These are phyloP conservation scores for Ustilago curta DNA, from an alignment of 1,284 basidiomycete genomes.

Conservation along the genomic window DNA sequence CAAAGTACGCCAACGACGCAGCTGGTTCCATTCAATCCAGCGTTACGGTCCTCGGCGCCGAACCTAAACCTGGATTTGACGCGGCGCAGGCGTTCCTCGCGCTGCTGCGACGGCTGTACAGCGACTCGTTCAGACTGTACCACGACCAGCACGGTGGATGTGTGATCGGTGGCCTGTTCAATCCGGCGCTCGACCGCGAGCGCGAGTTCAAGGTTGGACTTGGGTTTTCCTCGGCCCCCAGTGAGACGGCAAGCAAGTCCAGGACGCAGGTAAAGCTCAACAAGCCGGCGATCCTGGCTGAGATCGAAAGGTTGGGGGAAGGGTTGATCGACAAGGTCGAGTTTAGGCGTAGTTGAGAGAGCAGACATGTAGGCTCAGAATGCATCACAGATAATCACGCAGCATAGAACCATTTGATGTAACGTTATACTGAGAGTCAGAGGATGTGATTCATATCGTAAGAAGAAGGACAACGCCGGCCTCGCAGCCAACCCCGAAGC, in stretches of 20 bases:
- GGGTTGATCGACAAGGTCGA: conserved; percentile 74
- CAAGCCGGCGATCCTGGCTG: conserved; percentile 77
- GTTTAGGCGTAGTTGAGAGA: conserved; percentile 13
- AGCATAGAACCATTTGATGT: not conserved
- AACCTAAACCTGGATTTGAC: conserved; percentile 75
- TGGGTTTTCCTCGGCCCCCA: conserved; percentile 75
- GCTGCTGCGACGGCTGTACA: conserved; percentile 77
- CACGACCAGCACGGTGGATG: conserved; percentile 83
- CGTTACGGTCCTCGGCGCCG: conserved; percentile 59
- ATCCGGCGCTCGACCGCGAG: conserved; percentile 74
- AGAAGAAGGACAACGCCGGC: no score
- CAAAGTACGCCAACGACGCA: conserved; percentile 73
- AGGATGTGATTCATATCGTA: no score
- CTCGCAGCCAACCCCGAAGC: no score
- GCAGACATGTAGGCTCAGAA: not conserved
- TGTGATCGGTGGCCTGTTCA: conserved; percentile 86
- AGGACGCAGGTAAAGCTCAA: conserved; percentile 75
- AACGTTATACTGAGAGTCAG: no score
- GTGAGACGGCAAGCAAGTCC: conserved; percentile 38
- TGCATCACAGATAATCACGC: not conserved
- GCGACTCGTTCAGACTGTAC: conserved; percentile 85
- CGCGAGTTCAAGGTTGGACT: conserved; percentile 83
- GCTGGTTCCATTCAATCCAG: conserved; percentile 9
- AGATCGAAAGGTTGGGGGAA: conserved; percentile 82
- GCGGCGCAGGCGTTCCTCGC: conserved; percentile 78